Percentiles rank a stretch among this genome's conserved stretches.
phyloP scores from a whole-genome alignment of 441 rosid genomes.

The Croton setiger region DNA sequence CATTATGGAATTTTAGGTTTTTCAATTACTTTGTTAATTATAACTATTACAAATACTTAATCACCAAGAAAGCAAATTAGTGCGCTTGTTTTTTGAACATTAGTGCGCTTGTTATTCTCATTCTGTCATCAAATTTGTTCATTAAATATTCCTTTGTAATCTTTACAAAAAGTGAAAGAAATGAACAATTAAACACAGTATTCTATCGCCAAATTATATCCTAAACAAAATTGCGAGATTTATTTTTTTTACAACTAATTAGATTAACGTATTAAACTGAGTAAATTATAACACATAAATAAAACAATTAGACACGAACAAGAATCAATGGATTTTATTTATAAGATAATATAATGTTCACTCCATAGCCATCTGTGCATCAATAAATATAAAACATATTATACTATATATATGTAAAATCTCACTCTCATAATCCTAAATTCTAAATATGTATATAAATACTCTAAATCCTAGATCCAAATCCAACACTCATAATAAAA shows the following conservation, averaged over 20 bases:
- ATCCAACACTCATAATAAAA: background rate
- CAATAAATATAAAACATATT: background rate
- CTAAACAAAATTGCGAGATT: background rate
- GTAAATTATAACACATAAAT: background rate
- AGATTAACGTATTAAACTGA: background rate
- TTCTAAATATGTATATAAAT: background rate
- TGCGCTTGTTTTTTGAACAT: background rate
- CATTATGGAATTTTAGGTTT: no score
- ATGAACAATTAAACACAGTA: no score
- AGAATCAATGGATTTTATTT: background rate
- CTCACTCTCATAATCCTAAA: conserved; percentile 18
- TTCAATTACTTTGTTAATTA: background rate
- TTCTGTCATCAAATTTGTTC: no score
- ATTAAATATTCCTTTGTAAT: no score
- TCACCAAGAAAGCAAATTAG: background rate
- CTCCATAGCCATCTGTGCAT: conserved; percentile 12
- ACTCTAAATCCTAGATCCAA: background rate
- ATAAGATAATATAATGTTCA: conserved; percentile 9
- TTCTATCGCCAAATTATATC: background rate
- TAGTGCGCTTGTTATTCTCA: background rate
- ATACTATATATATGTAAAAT: background rate
- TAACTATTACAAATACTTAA: background rate
- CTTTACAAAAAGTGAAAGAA: no score
- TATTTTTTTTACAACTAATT: background rate
- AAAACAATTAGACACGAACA: background rate